Evolutionary conservation across 257 asterid genomes (phyloP).

Genomic region (Ilex asprella): DNA sequence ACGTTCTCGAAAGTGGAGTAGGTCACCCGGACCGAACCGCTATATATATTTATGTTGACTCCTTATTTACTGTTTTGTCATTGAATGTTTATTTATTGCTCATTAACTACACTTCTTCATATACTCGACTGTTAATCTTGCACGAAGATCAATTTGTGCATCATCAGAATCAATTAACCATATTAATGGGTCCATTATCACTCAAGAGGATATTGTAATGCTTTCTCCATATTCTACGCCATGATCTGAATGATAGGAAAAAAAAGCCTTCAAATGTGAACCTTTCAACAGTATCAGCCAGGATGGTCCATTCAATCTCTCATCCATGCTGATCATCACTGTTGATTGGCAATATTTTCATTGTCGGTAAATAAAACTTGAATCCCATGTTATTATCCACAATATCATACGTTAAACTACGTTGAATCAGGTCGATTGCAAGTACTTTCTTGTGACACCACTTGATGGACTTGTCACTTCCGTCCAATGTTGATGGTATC

Average conservation of each 20-base stretch:
- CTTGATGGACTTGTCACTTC: constrained; percentile 13
- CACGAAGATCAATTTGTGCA: too few species aligned
- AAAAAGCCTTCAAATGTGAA: constrained; percentile 28
- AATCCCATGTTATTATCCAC: constrained; percentile 58
- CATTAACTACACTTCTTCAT: too few species aligned
- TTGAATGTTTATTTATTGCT: too few species aligned
- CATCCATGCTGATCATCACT: constrained; percentile 28
- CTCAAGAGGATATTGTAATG: constrained; percentile 2
- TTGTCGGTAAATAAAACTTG: constrained; percentile 32
- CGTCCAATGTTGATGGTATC: constrained; percentile 4
- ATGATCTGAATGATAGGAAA: constrained; percentile 31
- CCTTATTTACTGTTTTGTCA: too few species aligned
- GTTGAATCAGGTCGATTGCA: constrained; percentile 24
- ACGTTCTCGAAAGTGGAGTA: too few species aligned
- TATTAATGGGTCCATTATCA: too few species aligned
- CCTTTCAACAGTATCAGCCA: constrained; percentile 58
- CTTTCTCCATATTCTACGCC: constrained; percentile 46
- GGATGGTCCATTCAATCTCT: constrained; percentile 60
- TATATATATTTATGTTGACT: too few species aligned
- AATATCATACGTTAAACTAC: constrained; percentile 38
- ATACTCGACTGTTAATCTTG: too few species aligned
- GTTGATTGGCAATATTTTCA: constrained; percentile 23
- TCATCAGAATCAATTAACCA: too few species aligned
- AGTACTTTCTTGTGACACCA: constrained; percentile 64
- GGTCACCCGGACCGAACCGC: too few species aligned